Evolutionary conservation across 768 basidiomycete genomes (phyloP).

Genomic region (Termitomyces sp.): DNA sequence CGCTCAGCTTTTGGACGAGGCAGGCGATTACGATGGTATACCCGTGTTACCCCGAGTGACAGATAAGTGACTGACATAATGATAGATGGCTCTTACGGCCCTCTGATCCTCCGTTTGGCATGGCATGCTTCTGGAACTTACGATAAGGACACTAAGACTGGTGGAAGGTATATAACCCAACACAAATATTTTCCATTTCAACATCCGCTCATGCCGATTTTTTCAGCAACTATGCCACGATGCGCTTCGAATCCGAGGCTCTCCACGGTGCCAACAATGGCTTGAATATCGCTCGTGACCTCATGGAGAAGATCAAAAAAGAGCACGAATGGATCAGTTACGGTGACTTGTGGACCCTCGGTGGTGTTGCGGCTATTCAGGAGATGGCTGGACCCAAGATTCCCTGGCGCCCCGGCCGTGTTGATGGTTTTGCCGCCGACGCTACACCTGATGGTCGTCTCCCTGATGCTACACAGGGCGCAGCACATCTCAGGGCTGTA

Average conservation of each 20-base stretch:
- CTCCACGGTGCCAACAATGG: constrained; percentile 82
- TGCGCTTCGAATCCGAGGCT: constrained; percentile 93
- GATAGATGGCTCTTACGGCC: constrained; percentile 83
- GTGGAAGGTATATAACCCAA: constrained; percentile 58
- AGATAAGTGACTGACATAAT: constrained; percentile 3
- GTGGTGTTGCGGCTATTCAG: constrained; percentile 85
- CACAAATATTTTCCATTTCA: not conserved
- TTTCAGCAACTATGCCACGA: constrained; percentile 90
- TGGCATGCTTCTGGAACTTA: constrained; percentile 96
- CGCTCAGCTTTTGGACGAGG: constrained; percentile 69
- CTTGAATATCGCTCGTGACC: constrained; percentile 67
- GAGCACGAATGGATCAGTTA: constrained; percentile 94
- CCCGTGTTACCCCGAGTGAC: constrained; percentile 9
- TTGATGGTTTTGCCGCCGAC: constrained; percentile 75
- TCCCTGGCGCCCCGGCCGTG: constrained; percentile 90
- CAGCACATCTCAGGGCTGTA: constrained; percentile 79
- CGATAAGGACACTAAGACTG: constrained; percentile 70
- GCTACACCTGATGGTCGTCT: constrained; percentile 86
- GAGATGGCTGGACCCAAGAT: constrained; percentile 92
- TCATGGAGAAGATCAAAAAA: constrained; percentile 84
- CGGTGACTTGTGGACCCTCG: constrained; percentile 96
- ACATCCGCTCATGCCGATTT: not conserved
- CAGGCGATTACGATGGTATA: constrained; percentile 81
- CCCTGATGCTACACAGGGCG: constrained; percentile 80
- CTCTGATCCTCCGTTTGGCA: constrained; percentile 83